A percentile compares a stretch with the other conserved stretches of the same genome.
phyloP scores from a whole-genome alignment of 305 asterid genomes.

The Fraxinus dipetala region DNA sequence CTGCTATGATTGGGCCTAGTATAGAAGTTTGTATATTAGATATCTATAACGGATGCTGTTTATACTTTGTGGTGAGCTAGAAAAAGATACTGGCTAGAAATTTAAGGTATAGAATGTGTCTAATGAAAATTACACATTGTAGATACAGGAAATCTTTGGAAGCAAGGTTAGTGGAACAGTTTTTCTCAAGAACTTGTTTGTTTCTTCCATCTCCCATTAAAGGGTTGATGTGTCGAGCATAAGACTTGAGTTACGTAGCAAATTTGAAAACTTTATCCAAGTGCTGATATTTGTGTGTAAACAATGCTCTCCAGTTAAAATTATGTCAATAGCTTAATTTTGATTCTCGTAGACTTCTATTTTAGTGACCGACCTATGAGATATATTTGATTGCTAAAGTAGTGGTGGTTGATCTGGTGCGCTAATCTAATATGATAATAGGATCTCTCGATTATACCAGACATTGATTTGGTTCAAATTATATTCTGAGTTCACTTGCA shows the following conservation, averaged over 20 bases:
- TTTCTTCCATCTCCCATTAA: background rate
- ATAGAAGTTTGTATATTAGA: background rate
- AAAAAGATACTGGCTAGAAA: background rate
- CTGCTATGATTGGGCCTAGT: background rate
- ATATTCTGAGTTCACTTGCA: conserved; percentile 1
- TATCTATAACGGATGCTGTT: background rate
- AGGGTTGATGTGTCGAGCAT: background rate
- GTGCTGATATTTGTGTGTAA: background rate
- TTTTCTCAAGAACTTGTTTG: background rate
- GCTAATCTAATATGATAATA: background rate
- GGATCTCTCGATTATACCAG: background rate
- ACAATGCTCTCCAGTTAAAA: background rate
- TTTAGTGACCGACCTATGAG: background rate
- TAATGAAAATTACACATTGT: background rate
- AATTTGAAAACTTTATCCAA: background rate
- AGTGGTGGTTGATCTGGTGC: conserved; percentile 9
- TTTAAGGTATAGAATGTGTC: background rate
- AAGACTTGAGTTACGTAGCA: background rate
- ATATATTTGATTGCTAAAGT: background rate
- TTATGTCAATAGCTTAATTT: background rate
- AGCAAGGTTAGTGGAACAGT: background rate
- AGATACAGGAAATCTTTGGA: background rate
- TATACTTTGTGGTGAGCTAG: background rate
- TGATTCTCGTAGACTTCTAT: background rate
- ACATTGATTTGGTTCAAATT: conserved; percentile 7